Base-by-base conservation (phyloP, 2,329 filamentous ascomycete genomes). In the Botryotinia convoluta region DNA sequence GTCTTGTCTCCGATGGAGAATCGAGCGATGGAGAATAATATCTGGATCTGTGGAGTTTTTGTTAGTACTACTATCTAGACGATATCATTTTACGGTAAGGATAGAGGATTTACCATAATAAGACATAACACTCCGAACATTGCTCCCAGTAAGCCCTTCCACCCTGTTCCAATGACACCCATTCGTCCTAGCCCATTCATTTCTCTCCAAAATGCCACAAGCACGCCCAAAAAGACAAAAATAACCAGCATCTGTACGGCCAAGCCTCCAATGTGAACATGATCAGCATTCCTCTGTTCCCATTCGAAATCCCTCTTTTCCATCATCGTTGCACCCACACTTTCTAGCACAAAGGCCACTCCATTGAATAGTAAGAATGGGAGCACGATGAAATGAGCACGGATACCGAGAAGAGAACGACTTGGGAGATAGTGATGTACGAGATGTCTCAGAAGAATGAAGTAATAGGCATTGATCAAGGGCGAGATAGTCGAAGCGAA, bases 251-350 rank as follows among this genome's bases (percentile, higher is more conserved):
- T 81, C 74, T 88, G 87, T 0, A 88, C 77, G 0, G 83, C 85
- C 20, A 88, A 85, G 0, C 86, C 86, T 20, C 83, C 85, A 84
- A 87, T 88, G 78, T 88, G 88, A 72, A 85, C 80, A 69, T 84
- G 79, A 0, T 85, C 81, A 0, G 78, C 79, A 42, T 83, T 78
- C 77, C 82, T n/a, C 7, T 42, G 67, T 26, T 32, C 20, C 26
- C 54, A 9, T 9, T 39, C 26, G 7, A 69, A 18, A 45, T 57
- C 20, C 4, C 37, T 10, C 26, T 35, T 42, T 14, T 48, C 22
- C 59, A 39, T 39, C 59, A 44, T 44, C 7, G 45, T 20, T 35
- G 44, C 22, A 4, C 69, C 69, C 29, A 64, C 59, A 32, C 57
- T 3, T 32, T 71, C 44, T 39, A 71, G 32, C 3, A 54, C 69